Conservation (phyloP, 169 alveolate genomes). For the Cryptosporidium baileyi region DNA sequence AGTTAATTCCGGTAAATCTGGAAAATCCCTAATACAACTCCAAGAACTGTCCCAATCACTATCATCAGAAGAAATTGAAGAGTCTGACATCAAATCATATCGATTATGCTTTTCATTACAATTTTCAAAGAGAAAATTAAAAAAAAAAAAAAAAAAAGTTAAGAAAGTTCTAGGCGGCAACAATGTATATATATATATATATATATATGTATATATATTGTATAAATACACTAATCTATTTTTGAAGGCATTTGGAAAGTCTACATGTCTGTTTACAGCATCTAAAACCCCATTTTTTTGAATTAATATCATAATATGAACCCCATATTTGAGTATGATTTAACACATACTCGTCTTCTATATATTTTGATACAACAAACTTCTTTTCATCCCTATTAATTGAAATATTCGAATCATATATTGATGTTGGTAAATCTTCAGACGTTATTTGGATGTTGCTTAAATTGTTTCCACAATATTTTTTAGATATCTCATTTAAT, state of each 20-base stretch:
- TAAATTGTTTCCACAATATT: slow-evolving; percentile 4
- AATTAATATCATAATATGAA: slow-evolving; percentile 80
- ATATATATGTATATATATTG: neutral
- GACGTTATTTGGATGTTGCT: neutral
- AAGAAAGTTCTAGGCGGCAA: slow-evolving; percentile 19
- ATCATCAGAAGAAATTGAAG: slow-evolving; percentile 54
- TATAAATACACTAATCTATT: too few species aligned
- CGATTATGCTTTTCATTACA: too few species aligned
- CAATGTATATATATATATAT: neutral
- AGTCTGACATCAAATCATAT: slow-evolving; percentile 50
- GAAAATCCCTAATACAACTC: slow-evolving; percentile 24
- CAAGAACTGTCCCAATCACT: slow-evolving; percentile 63
- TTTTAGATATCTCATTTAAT: neutral
- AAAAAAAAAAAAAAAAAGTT: neutral
- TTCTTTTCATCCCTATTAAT: neutral
- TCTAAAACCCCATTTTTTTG: slow-evolving; percentile 86
- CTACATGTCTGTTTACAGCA: slow-evolving; percentile 79
- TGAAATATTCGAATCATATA: neutral
- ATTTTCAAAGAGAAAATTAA: neutral
- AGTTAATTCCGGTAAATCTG: slow-evolving; percentile 8
- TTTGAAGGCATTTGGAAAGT: slow-evolving; percentile 2
- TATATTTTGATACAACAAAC: slow-evolving; percentile 74
- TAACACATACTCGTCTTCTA: slow-evolving; percentile 80
- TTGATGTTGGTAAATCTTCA: neutral
- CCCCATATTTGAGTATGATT: slow-evolving; percentile 89